These are phyloP conservation scores for Berberis vulgaris DNA, from an alignment of 164 flowering plant species.

Conservation along the genomic window DNA sequence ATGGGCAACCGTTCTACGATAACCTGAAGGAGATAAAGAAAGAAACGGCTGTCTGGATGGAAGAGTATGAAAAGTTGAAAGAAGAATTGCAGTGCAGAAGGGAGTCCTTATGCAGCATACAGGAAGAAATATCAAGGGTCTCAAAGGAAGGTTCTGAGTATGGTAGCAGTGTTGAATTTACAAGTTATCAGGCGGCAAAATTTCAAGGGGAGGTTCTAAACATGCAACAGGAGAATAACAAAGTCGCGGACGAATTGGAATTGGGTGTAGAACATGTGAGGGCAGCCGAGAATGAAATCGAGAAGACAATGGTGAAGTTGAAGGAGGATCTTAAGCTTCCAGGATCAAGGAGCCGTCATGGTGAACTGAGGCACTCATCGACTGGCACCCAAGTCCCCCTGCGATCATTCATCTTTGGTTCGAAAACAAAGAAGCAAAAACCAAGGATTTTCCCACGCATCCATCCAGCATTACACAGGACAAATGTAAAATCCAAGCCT, in stretches of 20 bases:
- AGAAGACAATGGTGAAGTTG: conserved; percentile 42
- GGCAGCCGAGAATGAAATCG: conserved; percentile 42
- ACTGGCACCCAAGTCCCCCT: conserved; percentile 43
- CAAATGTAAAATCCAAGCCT: too few species aligned
- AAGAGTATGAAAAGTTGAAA: conserved; percentile 38
- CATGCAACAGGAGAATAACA: conserved; percentile 90
- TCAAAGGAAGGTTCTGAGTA: conserved; percentile 31
- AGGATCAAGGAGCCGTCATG: conserved; percentile 22
- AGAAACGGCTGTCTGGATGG: conserved; percentile 56
- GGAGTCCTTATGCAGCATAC: conserved; percentile 46
- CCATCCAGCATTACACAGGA: conserved; percentile 32
- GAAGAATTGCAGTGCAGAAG: conserved; percentile 50
- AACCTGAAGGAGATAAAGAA: conserved; percentile 56
- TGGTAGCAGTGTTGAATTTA: conserved; percentile 38
- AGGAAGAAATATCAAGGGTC: conserved; percentile 52
- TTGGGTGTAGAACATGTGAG: conserved; percentile 57
- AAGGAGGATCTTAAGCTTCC: conserved; percentile 36
- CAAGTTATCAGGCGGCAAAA: conserved; percentile 69
- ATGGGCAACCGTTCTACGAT: conserved; percentile 45
- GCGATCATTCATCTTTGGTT: conserved; percentile 64
- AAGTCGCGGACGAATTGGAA: conserved; percentile 70
- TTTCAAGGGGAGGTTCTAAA: conserved; percentile 82
- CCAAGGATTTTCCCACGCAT: conserved; percentile 45
- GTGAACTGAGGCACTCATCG: conserved; percentile 17
- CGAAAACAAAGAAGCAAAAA: conserved; percentile 45